Conservation (phyloP, 768 basidiomycete species). For the Exsudoporus frostii region DNA sequence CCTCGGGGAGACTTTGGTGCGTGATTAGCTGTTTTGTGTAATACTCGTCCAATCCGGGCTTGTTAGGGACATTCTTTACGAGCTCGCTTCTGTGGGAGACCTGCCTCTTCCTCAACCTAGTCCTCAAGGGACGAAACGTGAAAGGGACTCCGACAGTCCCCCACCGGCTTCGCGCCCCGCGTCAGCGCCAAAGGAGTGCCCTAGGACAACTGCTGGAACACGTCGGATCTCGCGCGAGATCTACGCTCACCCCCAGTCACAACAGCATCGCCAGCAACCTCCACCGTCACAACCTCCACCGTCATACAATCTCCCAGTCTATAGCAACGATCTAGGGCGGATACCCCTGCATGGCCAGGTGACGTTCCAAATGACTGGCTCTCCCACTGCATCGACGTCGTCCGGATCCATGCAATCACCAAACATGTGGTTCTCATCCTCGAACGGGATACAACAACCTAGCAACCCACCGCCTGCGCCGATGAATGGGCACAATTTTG, state of each 20-base stretch:
- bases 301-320: constrained; percentile 47
- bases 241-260: constrained; percentile 9
- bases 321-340: constrained; percentile 55
- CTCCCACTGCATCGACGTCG: neutral
- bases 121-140: constrained; percentile 57
- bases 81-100: constrained; percentile 68
- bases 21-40: constrained; percentile 10
- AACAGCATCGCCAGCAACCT: constrained; percentile 6
- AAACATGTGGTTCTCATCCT: constrained; percentile 22
- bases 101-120: constrained; percentile 61
- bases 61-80: constrained; percentile 67
- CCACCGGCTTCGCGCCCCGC: constrained; percentile 1
- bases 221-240: constrained; percentile 33
- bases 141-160: constrained; percentile 56
- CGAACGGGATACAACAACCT: constrained; percentile 2
- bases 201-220: constrained; percentile 33
- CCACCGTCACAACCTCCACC: constrained; percentile 9
- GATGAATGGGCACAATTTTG: neutral
- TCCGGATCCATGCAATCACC: constrained; percentile 2
- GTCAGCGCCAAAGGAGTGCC: constrained; percentile 11
- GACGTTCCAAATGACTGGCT: constrained; percentile 6
- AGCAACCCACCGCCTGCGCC: neutral
- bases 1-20: constrained; percentile 48
- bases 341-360: constrained; percentile 43
- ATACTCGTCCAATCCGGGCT: neutral